A percentile compares a stretch with the other conserved stretches of the same genome.
Conservation (phyloP, 2,329 filamentous ascomycete species). For the Nothomitra cinnamomea region DNA sequence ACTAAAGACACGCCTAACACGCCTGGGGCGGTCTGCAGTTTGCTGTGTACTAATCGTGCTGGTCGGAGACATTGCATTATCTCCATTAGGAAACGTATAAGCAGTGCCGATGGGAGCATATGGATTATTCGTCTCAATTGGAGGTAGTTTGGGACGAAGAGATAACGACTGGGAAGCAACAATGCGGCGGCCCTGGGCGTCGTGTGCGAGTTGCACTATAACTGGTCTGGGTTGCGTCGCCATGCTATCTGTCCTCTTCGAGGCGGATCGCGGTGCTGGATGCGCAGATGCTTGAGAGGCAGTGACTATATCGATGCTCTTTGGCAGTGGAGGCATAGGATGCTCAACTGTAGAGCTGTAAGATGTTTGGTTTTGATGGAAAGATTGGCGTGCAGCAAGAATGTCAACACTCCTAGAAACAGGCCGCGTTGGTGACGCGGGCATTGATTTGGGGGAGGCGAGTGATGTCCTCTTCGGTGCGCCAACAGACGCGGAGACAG, state of each 20-base stretch:
- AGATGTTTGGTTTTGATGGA: not conserved
- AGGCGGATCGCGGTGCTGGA: not conserved
- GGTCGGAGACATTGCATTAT: not conserved
- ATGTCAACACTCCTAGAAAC: conserved; percentile 1
- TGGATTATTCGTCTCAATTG: no score
- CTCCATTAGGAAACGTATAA: not conserved
- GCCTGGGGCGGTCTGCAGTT: not conserved
- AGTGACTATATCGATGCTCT: not conserved
- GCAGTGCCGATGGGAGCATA: no score
- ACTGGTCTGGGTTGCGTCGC: no score
- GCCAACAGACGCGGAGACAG: not conserved
- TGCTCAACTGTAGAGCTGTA: not conserved
- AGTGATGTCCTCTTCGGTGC: not conserved
- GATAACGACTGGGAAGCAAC: no score
- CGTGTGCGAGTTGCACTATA: no score
- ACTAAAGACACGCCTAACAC: not conserved
- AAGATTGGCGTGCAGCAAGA: conserved; percentile 1
- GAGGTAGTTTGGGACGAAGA: no score
- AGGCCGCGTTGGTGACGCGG: not conserved
- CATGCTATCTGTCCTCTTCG: not conserved
- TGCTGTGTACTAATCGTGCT: not conserved
- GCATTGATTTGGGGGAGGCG: not conserved
- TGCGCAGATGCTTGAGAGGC: not conserved
- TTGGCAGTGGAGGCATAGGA: not conserved
- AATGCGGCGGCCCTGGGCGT: no score